Conservation (phyloP, 78 protist genomes). For the Polysphondylium violaceum region DNA sequence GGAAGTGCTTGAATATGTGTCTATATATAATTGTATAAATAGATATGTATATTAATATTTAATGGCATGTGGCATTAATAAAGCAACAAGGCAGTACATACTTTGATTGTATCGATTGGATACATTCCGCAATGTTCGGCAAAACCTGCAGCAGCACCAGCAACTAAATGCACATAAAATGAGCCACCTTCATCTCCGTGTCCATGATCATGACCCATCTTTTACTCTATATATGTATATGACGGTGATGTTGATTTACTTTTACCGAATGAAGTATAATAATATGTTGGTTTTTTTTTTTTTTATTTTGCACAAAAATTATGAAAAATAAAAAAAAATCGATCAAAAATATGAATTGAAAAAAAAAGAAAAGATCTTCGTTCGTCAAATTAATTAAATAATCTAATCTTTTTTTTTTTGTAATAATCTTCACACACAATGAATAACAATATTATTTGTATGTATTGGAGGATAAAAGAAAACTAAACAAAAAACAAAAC, state of each 20-base stretch:
- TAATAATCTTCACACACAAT: too few species aligned
- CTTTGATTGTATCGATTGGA: conserved; percentile 89
- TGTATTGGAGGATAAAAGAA: too few species aligned
- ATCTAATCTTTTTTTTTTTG: too few species aligned
- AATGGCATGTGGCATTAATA: not conserved
- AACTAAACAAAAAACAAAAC: too few species aligned
- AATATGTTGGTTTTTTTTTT: not conserved
- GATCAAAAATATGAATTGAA: not conserved
- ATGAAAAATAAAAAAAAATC: not conserved
- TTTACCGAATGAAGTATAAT: not conserved
- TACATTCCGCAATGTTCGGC: conserved; percentile 89
- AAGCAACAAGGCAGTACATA: not conserved
- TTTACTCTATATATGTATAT: conserved; percentile 20
- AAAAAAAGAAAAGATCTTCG: too few species aligned
- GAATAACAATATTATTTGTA: too few species aligned
- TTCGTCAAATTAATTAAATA: too few species aligned
- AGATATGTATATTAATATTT: not conserved
- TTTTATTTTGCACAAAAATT: not conserved
- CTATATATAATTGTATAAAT: too few species aligned
- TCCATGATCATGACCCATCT: conserved; percentile 48
- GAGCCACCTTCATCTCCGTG: conserved; percentile 67
- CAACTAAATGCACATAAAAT: conserved; percentile 72
- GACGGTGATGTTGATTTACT: not conserved
- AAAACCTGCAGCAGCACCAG: conserved; percentile 85
- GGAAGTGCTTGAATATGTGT: conserved; percentile 78